These are phyloP conservation scores for Exophiala viscosa DNA, from an alignment of 2,329 filamentous ascomycete species.

Conservation along the genomic window DNA sequence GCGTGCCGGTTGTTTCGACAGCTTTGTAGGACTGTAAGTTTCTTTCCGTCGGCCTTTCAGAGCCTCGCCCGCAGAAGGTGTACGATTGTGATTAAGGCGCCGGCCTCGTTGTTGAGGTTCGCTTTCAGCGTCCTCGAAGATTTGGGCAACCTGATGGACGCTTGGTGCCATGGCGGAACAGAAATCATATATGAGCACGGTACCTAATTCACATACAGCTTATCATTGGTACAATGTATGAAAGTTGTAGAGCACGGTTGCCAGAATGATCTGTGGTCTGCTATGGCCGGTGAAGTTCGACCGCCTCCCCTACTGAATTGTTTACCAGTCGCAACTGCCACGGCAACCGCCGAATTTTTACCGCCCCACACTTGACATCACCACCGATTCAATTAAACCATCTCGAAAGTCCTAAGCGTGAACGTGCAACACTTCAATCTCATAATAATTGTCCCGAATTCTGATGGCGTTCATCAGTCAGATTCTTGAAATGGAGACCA, in stretches of 20 bases:
- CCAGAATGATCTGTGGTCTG: slow-evolving; percentile 7
- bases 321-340: slow-evolving; percentile 2
- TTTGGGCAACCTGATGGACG: slow-evolving; percentile 24
- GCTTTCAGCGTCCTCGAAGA: slow-evolving; percentile 26
- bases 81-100: slow-evolving; percentile 18
- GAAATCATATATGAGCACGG: slow-evolving; percentile 20
- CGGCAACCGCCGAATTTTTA: neutral
- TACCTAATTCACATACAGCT: slow-evolving; percentile 16
- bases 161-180: slow-evolving; percentile 22
- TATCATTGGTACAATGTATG: slow-evolving; percentile 13
- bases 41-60: slow-evolving; percentile 22
- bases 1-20: neutral
- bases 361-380: no score
- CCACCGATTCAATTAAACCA: no score
- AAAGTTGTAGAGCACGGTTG: slow-evolving; percentile 11
- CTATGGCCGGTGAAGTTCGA: neutral
- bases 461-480: no score
- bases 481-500: no score
- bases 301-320: neutral
- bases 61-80: slow-evolving; percentile 24
- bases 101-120: slow-evolving; percentile 19
- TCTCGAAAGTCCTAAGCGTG: no score
- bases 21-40: slow-evolving; percentile 19
- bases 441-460: no score
- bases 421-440: no score